Evolutionary conservation across 148 eudicot species (phyloP), one percentile per base, ranked within the genome.

Genomic region (Camellia granthamiana): DNA sequence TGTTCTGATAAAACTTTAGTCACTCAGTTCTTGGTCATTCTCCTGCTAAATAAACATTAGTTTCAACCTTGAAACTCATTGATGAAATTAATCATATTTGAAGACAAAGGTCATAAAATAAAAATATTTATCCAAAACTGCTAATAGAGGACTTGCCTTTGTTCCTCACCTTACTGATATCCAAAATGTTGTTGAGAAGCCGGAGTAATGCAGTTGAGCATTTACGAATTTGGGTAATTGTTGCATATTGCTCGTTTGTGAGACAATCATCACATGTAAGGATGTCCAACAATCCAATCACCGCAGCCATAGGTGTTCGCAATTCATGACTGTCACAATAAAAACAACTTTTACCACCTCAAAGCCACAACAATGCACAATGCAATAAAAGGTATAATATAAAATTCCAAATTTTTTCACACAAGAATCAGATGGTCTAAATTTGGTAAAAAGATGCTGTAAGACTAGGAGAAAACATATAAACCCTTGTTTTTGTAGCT

Each of bases 221-320:
- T 85, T 91, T 93, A 49, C 98, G 91, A 80, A 96, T 96, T 77
- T 96, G 99, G 44, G 92, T 90, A 55, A 96, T 85, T 46, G 91
- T 91, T 81, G 92, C 85, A 80, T 85, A 89, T 81, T 96, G 99
- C 79, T 93, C 99, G 67, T 88, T 93, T 81, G 97, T 90, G 75
- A 96, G 95, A 82, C 84, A 91, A 77, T 93, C 95, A 59, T 96
- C 99, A 83, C 94, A 81, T 46, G 91, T 83, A 61, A 93, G 94
- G 84, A 93, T 93, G 84, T 96, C 99, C 88, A 96, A 91, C 88
- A 96, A 81, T 74, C 99, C 98, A 71, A 96, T 93, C 71, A 96
- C 98, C 49, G 98, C 99, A 83, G 99, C 98, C 99, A 96, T 96
- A 58, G 99, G 99, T 80, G 99, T 96, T 78, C 99, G 90, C 63